A percentile compares a stretch with the other conserved stretches of the same genome.
Conservation (phyloP, 208 protist genomes). For the Trypanosoma melophagium region DNA sequence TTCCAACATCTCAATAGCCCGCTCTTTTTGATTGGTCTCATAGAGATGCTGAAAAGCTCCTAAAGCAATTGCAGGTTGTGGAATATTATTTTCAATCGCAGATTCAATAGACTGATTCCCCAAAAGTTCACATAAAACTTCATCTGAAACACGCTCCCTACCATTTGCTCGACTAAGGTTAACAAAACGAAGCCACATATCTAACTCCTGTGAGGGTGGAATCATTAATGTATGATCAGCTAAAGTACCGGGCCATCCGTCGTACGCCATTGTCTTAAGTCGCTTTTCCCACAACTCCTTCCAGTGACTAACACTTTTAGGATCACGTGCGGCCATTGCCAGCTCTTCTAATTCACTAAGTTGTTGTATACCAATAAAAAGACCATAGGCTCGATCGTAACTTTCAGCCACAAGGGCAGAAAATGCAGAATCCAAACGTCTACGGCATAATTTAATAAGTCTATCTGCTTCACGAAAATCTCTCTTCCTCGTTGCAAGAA, state of each 20-base stretch:
- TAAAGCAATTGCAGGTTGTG: constrained; percentile 71
- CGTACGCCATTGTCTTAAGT: constrained; percentile 89
- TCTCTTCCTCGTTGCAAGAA: constrained; percentile 68
- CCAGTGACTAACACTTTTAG: constrained; percentile 72
- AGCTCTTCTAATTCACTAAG: constrained; percentile 99
- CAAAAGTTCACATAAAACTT: constrained; percentile 88
- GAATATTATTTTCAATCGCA: constrained; percentile 59
- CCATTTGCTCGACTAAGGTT: constrained; percentile 91
- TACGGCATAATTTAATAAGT: constrained; percentile 84
- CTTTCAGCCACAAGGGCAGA: constrained; percentile 96
- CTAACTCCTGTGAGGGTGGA: constrained; percentile 89
- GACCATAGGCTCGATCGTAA: constrained; percentile 97
- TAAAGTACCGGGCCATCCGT: constrained; percentile 97
- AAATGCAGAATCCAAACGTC: constrained; percentile 93
- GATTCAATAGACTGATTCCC: constrained; percentile 66
- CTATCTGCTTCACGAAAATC: constrained; percentile 83
- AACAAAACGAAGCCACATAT: constrained; percentile 98
- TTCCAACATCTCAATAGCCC: constrained; percentile 67
- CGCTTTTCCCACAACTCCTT: constrained; percentile 86
- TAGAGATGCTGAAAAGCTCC: constrained; percentile 87
- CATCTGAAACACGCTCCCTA: constrained; percentile 76
- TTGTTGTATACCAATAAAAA: constrained; percentile 97
- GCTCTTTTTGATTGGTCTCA: constrained; percentile 72
- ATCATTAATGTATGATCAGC: constrained; percentile 95
- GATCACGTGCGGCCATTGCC: constrained; percentile 65